These are phyloP conservation scores for Poa annua DNA, from an alignment of 176 grass and related monocot species.

Conservation along the genomic window DNA sequence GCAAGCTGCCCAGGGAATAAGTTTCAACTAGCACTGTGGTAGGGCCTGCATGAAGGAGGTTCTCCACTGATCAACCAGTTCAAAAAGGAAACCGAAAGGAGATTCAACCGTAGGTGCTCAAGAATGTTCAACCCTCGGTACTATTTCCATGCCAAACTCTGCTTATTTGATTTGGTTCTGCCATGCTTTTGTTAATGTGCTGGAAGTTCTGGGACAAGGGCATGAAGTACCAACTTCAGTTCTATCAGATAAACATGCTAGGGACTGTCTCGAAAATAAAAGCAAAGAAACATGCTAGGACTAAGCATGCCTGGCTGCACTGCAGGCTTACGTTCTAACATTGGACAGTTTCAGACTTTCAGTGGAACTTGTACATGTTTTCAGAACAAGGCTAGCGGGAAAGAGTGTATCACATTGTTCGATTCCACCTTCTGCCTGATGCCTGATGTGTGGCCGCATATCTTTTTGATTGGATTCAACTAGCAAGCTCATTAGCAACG, in stretches of 20 bases:
- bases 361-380: not conserved
- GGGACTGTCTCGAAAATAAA: too few relatives aligned
- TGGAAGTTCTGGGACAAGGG: not conserved
- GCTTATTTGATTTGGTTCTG: too few relatives aligned
- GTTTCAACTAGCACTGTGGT: not conserved
- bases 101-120: not conserved
- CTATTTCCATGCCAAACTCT: not conserved
- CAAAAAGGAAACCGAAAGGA: not conserved
- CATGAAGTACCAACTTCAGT: not conserved
- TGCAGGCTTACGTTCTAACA: not conserved
- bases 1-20: not conserved
- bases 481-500: not conserved
- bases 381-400: not conserved
- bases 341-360: not conserved
- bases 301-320: slow-evolving; percentile 14
- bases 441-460: not conserved
- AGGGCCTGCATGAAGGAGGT: slow-evolving; percentile 11
- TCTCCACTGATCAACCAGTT: slow-evolving; percentile 31
- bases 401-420: not conserved
- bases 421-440: not conserved
- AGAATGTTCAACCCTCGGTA: slow-evolving; percentile 8
- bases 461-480: not conserved
- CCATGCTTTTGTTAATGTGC: slow-evolving; percentile 25
- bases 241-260: not conserved
- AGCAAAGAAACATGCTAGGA: not conserved